These are phyloP conservation scores for Phylloporus sp. DNA, from an alignment of 768 basidiomycete genomes.

Conservation along the genomic window DNA sequence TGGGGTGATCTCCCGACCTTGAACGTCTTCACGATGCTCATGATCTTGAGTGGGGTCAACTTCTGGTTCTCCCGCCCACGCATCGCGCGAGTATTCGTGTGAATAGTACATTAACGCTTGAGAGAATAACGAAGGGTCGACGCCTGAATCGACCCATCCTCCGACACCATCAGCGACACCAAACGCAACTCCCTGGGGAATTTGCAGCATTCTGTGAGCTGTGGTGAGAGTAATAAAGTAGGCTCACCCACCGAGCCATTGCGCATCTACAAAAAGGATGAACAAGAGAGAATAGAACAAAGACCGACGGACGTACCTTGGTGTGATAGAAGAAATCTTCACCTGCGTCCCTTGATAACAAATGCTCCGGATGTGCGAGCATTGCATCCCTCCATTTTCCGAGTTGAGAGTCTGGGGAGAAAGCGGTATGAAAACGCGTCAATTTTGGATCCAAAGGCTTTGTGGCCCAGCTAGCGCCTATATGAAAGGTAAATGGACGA, in stretches of 20 bases:
- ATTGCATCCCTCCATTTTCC: slow-evolving; percentile 68
- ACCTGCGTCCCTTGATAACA: slow-evolving; percentile 41
- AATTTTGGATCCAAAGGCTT: slow-evolving; percentile 52
- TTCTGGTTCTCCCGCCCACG: slow-evolving; percentile 83
- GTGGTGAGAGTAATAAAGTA: slow-evolving; percentile 4
- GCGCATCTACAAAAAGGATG: slow-evolving; percentile 53
- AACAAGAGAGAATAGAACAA: background rate
- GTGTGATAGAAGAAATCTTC: slow-evolving; percentile 68
- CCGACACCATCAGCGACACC: slow-evolving; percentile 93
- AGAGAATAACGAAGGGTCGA: slow-evolving; percentile 87
- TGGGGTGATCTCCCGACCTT: slow-evolving; percentile 68
- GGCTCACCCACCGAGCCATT: slow-evolving; percentile 64
- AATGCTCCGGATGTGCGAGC: slow-evolving; percentile 44
- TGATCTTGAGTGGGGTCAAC: slow-evolving; percentile 74
- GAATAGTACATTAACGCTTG: slow-evolving; percentile 90
- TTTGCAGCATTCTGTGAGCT: slow-evolving; percentile 16
- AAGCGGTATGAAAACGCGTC: slow-evolving; percentile 40
- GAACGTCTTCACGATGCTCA: slow-evolving; percentile 58
- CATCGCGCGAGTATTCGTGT: slow-evolving; percentile 62
- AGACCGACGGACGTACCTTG: slow-evolving; percentile 44
- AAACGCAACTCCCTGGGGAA: slow-evolving; percentile 63
- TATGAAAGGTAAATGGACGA: slow-evolving; percentile 66
- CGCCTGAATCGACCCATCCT: slow-evolving; percentile 80
- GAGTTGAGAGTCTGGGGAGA: slow-evolving; percentile 54
- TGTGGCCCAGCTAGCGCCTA: slow-evolving; percentile 75